Percentiles rank a stretch among this genome's conserved stretches.
Evolutionary conservation across 2,329 filamentous ascomycete species (phyloP).

Genomic region (Cladosporium sp.): DNA sequence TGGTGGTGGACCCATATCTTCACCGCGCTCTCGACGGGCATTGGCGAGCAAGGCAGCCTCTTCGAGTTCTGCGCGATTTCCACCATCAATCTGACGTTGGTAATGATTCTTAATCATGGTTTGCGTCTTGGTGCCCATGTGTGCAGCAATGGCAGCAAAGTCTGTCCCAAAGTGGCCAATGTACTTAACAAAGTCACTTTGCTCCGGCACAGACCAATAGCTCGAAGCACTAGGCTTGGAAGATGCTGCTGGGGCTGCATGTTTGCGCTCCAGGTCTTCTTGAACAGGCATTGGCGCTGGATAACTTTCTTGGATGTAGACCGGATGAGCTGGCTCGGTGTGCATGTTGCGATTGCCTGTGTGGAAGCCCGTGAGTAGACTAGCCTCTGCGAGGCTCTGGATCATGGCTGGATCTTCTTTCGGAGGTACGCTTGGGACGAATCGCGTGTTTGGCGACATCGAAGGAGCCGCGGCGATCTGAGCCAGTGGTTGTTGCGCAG

Average conservation of each 20-base stretch:
- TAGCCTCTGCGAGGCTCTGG: conserved; percentile 30
- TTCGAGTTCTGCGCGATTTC: conserved; percentile 38
- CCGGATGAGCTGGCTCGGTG: conserved; percentile 2
- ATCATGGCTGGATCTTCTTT: conserved; percentile 28
- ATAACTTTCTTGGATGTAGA: conserved; percentile 2
- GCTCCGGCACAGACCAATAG: conserved; percentile 83
- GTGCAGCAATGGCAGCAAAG: conserved; percentile 68
- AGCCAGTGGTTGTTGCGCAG: conserved; percentile 35
- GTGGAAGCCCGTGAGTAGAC: conserved; percentile 29
- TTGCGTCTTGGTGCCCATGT: conserved; percentile 79
- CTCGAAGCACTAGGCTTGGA: conserved; percentile 52
- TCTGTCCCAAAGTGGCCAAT: conserved; percentile 74
- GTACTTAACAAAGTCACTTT: conserved; percentile 69
- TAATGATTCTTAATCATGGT: conserved; percentile 70
- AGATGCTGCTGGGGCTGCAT: conserved; percentile 14
- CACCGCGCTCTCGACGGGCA: conserved; percentile 38
- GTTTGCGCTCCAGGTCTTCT: conserved; percentile 22
- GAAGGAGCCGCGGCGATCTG: conserved; percentile 27
- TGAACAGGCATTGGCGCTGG: neutral
- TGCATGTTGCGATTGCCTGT: conserved; percentile 15
- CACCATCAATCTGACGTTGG: conserved; percentile 42
- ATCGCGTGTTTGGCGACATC: conserved; percentile 32
- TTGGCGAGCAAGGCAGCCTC: conserved; percentile 41
- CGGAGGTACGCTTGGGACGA: conserved; percentile 15
- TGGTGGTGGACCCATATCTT: conserved; percentile 45